Percentiles rank a stretch among this genome's conserved stretches.
Conservation (phyloP, 2,329 filamentous ascomycete genomes). For the Aspergillus pseudonomiae region DNA sequence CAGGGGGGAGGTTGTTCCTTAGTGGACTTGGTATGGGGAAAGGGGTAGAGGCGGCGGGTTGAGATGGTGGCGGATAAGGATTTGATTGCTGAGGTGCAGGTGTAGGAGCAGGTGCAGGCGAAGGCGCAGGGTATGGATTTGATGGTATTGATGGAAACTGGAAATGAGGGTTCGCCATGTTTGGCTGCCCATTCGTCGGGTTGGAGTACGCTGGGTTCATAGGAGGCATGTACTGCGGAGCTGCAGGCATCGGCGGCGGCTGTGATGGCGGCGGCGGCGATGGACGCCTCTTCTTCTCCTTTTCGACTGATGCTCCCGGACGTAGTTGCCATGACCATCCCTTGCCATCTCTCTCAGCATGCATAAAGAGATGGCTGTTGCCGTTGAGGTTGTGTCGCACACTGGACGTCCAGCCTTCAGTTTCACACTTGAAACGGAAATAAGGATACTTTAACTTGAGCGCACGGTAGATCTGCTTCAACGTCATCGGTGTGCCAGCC, state of each 20-base stretch:
- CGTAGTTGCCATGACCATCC: conserved; percentile 67
- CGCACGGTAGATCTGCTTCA: conserved; percentile 68
- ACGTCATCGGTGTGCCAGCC: conserved; percentile 60
- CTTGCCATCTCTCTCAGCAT: conserved; percentile 64
- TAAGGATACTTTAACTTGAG: conserved; percentile 66
- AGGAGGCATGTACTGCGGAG: conserved; percentile 41
- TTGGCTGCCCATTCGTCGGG: conserved; percentile 30
- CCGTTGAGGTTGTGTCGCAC: conserved; percentile 65
- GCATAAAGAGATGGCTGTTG: conserved; percentile 61
- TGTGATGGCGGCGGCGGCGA: conserved; percentile 43
- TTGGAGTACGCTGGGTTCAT: conserved; percentile 35
- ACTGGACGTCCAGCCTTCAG: conserved; percentile 68
- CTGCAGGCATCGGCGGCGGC: conserved; percentile 27
- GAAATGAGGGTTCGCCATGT: conserved; percentile 40
- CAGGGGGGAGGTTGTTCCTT: conserved; percentile 43
- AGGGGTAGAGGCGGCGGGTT: conserved; percentile 35
- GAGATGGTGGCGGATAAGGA: conserved; percentile 27
- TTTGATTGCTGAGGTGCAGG: conserved; percentile 24
- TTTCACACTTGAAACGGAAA: conserved; percentile 64
- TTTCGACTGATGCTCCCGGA: conserved; percentile 61
- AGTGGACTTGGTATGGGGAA: conserved; percentile 42
- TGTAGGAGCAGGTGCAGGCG: conserved; percentile 22
- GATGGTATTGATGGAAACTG: conserved; percentile 42
- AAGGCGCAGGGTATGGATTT: conserved; percentile 36
- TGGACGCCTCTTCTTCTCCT: conserved; percentile 57